Conservation (phyloP, 148 eudicot species). For the Camellia sinensis region DNA sequence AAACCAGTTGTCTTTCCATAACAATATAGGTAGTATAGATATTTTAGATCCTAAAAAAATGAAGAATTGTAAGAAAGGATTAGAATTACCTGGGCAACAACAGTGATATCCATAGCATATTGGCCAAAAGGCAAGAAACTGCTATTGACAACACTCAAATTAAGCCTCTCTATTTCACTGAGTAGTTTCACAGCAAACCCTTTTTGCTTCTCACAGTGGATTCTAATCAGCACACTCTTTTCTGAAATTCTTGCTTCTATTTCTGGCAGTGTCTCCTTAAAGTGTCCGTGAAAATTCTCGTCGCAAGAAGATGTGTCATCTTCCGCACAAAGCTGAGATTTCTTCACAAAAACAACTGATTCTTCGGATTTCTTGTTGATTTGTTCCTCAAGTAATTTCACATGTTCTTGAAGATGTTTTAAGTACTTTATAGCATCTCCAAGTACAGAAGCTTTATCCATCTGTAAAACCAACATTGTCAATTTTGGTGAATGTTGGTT, state of each 20-base stretch:
- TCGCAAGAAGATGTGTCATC: constrained; percentile 11
- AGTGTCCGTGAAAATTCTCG: background rate
- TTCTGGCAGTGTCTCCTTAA: constrained; percentile 5
- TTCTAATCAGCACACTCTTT: constrained; percentile 14
- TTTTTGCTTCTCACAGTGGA: constrained; percentile 24
- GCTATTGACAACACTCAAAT: constrained; percentile 26
- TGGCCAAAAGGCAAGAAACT: constrained; percentile 32
- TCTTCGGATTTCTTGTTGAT: constrained; percentile 29
- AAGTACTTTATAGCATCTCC: constrained; percentile 64
- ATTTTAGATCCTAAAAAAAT: too few relatives aligned
- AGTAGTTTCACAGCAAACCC: constrained; percentile 27
- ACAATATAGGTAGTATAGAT: too few relatives aligned
- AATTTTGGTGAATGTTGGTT: too few relatives aligned
- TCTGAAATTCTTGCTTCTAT: constrained; percentile 21
- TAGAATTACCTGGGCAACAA: constrained; percentile 19
- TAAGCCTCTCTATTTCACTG: constrained; percentile 30
- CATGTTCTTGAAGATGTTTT: constrained; percentile 62
- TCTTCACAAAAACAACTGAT: constrained; percentile 44
- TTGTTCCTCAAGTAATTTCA: constrained; percentile 44
- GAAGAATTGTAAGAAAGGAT: too few relatives aligned
- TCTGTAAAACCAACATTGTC: constrained; percentile 5
- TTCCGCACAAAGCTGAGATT: constrained; percentile 11
- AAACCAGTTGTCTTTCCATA: too few relatives aligned
- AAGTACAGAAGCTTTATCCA: constrained; percentile 59
- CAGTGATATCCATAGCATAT: constrained; percentile 16